A percentile compares a stretch with the other conserved stretches of the same genome.
phyloP scores from a whole-genome alignment of 345 rosid genomes.

The Gossypium anomalum region DNA sequence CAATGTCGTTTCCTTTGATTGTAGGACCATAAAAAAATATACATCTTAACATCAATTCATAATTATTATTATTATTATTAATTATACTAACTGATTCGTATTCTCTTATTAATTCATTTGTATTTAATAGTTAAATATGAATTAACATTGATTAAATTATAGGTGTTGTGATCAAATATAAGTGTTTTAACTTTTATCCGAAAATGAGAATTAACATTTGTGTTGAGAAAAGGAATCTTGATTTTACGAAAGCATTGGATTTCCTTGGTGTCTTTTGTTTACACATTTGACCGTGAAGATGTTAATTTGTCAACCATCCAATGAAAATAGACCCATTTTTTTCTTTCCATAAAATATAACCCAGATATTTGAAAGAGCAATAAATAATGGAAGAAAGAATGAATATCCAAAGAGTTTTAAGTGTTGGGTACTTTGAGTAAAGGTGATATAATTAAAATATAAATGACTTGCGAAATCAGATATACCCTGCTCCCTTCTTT shows the following conservation, averaged over 20 bases:
- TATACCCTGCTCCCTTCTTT: background rate
- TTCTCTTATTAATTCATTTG: too few relatives aligned
- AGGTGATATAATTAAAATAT: background rate
- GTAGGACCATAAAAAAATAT: too few relatives aligned
- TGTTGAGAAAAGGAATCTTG: too few relatives aligned
- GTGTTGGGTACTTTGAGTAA: slow-evolving; percentile 5
- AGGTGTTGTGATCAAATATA: too few relatives aligned
- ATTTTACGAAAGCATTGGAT: background rate
- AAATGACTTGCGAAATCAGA: background rate
- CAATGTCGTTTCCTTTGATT: too few relatives aligned
- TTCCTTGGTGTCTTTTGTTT: background rate
- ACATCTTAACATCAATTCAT: too few relatives aligned
- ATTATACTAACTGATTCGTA: too few relatives aligned
- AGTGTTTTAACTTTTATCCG: too few relatives aligned
- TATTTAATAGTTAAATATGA: too few relatives aligned
- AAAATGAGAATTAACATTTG: too few relatives aligned
- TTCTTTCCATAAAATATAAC: background rate
- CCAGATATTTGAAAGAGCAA: background rate
- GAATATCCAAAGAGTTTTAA: background rate
- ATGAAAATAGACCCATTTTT: background rate
- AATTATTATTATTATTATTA: too few relatives aligned
- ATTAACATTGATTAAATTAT: too few relatives aligned
- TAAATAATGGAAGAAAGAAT: background rate
- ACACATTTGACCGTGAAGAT: background rate
- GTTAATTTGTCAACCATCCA: background rate